A percentile compares a stretch with the other conserved stretches of the same genome.
Conservation (phyloP, 768 basidiomycete species). For the Harrya chromipes region DNA sequence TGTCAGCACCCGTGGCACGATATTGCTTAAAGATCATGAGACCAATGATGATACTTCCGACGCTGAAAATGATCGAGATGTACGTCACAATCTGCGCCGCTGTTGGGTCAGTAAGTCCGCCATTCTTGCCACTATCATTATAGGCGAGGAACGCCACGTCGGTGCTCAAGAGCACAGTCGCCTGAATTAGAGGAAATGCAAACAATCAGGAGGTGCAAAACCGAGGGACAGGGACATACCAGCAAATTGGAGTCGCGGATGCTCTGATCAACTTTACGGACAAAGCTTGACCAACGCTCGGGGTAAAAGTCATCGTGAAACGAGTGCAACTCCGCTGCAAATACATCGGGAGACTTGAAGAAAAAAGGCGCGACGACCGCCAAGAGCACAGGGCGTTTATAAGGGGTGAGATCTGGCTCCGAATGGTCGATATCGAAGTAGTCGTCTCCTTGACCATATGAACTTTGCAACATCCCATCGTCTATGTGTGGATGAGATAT, state of each 20-base stretch:
- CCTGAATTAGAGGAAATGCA: slow-evolving; percentile 8
- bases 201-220: background rate
- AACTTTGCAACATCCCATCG: slow-evolving; percentile 26
- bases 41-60: slow-evolving; percentile 29
- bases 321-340: slow-evolving; percentile 26
- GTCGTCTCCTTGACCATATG: slow-evolving; percentile 31
- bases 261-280: slow-evolving; percentile 29
- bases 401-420: slow-evolving; percentile 8
- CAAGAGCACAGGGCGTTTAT: slow-evolving; percentile 20
- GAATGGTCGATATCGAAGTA: slow-evolving; percentile 30
- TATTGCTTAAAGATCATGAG: slow-evolving; percentile 33
- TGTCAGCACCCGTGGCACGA: slow-evolving; percentile 31
- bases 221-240: slow-evolving; percentile 7
- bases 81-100: slow-evolving; percentile 26
- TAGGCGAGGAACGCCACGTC: slow-evolving; percentile 25
- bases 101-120: slow-evolving; percentile 9
- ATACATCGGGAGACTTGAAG: slow-evolving; percentile 27
- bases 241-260: slow-evolving; percentile 32
- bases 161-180: slow-evolving; percentile 29
- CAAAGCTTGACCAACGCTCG: slow-evolving; percentile 28
- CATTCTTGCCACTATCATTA: slow-evolving; percentile 1
- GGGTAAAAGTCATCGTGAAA: slow-evolving; percentile 28
- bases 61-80: slow-evolving; percentile 27
- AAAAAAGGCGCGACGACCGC: slow-evolving; percentile 22
- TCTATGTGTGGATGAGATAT: slow-evolving; percentile 9